Evolutionary conservation across 306 rosid species (phyloP).

Genomic region (Cotoneaster glaucophyllus): DNA sequence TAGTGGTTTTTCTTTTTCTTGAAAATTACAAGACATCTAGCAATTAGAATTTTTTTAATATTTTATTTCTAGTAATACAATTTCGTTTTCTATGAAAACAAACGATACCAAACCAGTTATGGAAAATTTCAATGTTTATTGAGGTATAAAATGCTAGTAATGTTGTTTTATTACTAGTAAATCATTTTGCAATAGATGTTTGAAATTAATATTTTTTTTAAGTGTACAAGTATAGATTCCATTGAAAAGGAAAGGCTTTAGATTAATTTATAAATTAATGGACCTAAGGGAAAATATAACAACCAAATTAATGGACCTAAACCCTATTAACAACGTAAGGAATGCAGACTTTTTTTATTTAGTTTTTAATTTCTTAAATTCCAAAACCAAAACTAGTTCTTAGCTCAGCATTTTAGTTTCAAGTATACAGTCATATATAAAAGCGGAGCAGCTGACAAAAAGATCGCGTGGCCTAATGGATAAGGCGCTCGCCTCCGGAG

Average conservation of each 20-base stretch:
- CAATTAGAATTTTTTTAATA: neutral
- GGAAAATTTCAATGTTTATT: too few relatives aligned
- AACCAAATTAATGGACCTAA: neutral
- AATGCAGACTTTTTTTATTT: too few relatives aligned
- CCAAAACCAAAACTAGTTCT: neutral
- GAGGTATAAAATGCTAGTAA: too few relatives aligned
- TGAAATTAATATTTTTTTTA: too few relatives aligned
- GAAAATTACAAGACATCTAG: neutral
- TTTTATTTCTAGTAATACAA: neutral
- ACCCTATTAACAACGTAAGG: neutral
- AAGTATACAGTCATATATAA: accelerated
- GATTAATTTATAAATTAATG: neutral
- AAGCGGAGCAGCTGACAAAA: accelerated
- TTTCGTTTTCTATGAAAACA: neutral
- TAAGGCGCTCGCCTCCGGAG: conserved; percentile 99
- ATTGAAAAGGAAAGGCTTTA: neutral
- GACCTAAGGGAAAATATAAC: neutral
- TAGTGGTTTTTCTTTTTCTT: neutral
- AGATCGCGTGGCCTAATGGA: conserved; percentile 94
- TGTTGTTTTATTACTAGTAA: too few relatives aligned
- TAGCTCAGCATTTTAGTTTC: neutral
- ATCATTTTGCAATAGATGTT: too few relatives aligned
- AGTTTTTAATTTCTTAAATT: neutral
- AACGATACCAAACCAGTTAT: neutral
- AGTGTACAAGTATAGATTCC: neutral